These are phyloP conservation scores for Leccinum variicolor DNA, from an alignment of 768 basidiomycete genomes.

Conservation along the genomic window DNA sequence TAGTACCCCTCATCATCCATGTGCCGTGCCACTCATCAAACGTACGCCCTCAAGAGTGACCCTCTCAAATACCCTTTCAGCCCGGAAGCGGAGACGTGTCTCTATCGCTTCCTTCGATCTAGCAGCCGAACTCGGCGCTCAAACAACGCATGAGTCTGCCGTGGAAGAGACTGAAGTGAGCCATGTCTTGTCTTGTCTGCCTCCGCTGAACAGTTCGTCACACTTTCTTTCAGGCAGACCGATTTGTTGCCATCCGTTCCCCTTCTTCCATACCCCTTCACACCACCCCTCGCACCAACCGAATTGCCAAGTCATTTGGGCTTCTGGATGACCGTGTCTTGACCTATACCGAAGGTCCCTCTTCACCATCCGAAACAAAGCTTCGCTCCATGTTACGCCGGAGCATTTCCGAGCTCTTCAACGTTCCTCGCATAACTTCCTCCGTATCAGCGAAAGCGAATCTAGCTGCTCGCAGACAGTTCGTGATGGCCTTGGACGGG, in stretches of 20 bases:
- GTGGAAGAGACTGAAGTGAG: slow-evolving; percentile 31
- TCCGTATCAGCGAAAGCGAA: slow-evolving; percentile 56
- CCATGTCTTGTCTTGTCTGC: not conserved
- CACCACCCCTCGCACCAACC: slow-evolving; percentile 62
- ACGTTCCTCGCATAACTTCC: slow-evolving; percentile 26
- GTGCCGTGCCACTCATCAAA: slow-evolving; percentile 30
- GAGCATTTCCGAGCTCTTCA: slow-evolving; percentile 52
- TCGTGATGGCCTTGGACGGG: slow-evolving; percentile 58
- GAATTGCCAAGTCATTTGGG: slow-evolving; percentile 62
- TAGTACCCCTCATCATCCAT: slow-evolving; percentile 25
- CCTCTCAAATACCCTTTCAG: slow-evolving; percentile 39
- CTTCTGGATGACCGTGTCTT: slow-evolving; percentile 54
- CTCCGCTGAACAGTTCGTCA: not conserved
- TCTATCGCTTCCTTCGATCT: slow-evolving; percentile 40
- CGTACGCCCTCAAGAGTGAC: slow-evolving; percentile 37
- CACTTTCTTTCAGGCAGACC: slow-evolving; percentile 44
- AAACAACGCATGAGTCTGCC: slow-evolving; percentile 10
- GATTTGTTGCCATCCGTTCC: slow-evolving; percentile 56
- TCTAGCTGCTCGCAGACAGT: slow-evolving; percentile 51
- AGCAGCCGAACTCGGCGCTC: slow-evolving; percentile 30
- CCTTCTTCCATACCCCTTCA: slow-evolving; percentile 52
- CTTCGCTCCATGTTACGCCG: slow-evolving; percentile 48
- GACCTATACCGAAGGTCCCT: slow-evolving; percentile 44
- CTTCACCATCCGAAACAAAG: slow-evolving; percentile 34
- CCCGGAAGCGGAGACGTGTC: slow-evolving; percentile 39